Base-by-base conservation (phyloP, 768 basidiomycete species). In the Amanita pallidorosea region DNA sequence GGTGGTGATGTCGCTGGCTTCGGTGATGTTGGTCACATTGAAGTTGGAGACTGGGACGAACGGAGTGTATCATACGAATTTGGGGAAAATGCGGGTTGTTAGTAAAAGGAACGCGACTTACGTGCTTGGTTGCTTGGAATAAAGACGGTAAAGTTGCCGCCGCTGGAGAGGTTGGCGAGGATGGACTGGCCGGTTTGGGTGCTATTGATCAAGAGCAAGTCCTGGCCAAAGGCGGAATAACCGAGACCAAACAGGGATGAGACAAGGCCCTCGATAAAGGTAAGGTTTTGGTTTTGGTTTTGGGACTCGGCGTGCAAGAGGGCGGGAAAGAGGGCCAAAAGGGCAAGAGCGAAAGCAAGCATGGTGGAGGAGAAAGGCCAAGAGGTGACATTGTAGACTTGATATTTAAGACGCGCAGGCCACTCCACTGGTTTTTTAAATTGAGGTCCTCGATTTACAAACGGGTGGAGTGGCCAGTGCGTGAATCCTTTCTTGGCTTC, bases 71-170 rank as follows among this genome's bases (percentile, higher is more conserved):
- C 3, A 13, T 22, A 27, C 18, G 31, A n/a, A 25, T 43, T 44
- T 4, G 12, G 22, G 13, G 23, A 25, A 42, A 42, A 23, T n/a
- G 6, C 6, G 12, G 25, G 37, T n/a, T n/a, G 15, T 27, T 3
- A 29, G 4, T 15, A 27, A 41, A 54, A 17, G 13, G 29, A 27
- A 23, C 5, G 31, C 33, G 34, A 67, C 72, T 54, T 49, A 81
- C 80, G 71, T 4, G 85, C 82, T 2, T 59, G 56, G 56, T 85
- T 70, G 46, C 62, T 71, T 3, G 83, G 81, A 0, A 76, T 78
- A 58, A 85, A 84, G 12, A 85, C 54, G 0, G 79, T 75, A 52
- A 64, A 70, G 35, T 72, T 66, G 4, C 8, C 40, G 22, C 74
- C 76, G 25, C 61, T 62, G 2, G 70, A 60, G n/a, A 80, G 63